A percentile compares a stretch with the other conserved stretches of the same genome.
phyloP scores from a whole-genome alignment of 2,329 filamentous ascomycete genomes.

The Alternaria gansuensis region DNA sequence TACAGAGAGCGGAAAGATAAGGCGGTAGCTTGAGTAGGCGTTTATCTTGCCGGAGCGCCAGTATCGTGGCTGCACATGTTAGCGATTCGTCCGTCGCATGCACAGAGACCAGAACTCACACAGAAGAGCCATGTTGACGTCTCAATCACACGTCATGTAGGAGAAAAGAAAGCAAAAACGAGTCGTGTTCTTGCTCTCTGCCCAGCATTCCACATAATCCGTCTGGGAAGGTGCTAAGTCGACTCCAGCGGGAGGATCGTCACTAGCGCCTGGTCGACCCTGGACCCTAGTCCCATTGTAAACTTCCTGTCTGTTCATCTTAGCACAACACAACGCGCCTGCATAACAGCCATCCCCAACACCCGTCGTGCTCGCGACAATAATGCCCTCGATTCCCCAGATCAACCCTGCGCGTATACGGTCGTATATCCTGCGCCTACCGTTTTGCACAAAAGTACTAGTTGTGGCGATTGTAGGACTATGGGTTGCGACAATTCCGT shows the following conservation, averaged over 20 bases:
- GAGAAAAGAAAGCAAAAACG: slow-evolving; percentile 11
- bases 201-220: slow-evolving; percentile 25
- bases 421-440: slow-evolving; percentile 84
- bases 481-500: slow-evolving; percentile 74
- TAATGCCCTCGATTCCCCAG: slow-evolving; percentile 56
- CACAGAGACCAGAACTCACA: slow-evolving; percentile 33
- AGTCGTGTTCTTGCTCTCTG: slow-evolving; percentile 24
- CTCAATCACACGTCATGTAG: slow-evolving; percentile 22
- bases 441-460: slow-evolving; percentile 81
- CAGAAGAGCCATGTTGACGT: slow-evolving; percentile 47
- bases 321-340: slow-evolving; percentile 25
- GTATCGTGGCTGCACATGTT: slow-evolving; percentile 60
- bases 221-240: slow-evolving; percentile 24
- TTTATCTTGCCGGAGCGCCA: slow-evolving; percentile 80
- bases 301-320: slow-evolving; percentile 18
- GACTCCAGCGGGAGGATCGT: slow-evolving; percentile 25
- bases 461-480: slow-evolving; percentile 71
- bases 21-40: slow-evolving; percentile 84
- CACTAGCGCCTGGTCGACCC: slow-evolving; percentile 24
- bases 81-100: slow-evolving; percentile 17
- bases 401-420: slow-evolving; percentile 79
- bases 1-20: slow-evolving; percentile 84
- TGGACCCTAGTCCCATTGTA: slow-evolving; percentile 27
- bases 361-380: slow-evolving; percentile 25
- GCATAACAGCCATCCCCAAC: slow-evolving; percentile 19